A percentile compares a stretch with the other conserved stretches of the same genome.
Conservation (phyloP, 148 eudicot genomes). For the Camellia granthamiana region DNA sequence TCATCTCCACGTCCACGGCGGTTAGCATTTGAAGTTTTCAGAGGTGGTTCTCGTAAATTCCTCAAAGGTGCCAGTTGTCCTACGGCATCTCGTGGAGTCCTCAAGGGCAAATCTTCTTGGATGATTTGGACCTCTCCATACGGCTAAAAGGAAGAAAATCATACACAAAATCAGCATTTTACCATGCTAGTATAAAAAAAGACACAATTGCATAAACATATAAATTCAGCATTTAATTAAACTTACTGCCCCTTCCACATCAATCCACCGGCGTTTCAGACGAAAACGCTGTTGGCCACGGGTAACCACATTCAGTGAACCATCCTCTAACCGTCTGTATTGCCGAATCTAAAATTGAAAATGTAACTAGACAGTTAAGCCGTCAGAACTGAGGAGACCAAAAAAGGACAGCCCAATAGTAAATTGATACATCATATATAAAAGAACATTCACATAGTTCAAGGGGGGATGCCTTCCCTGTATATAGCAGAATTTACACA, state of each 20-base stretch:
- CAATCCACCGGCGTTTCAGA: constrained; percentile 76
- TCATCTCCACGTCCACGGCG: constrained; percentile 30
- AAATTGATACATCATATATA: background rate
- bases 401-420: background rate
- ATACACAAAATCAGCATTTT: background rate
- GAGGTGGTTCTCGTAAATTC: constrained; percentile 34
- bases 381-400: background rate
- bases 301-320: constrained; percentile 83
- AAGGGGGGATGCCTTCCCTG: background rate
- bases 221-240: constrained; percentile 16
- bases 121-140: constrained; percentile 85
- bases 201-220: constrained; percentile 11
- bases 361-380: constrained; percentile 10
- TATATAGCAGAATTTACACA: background rate
- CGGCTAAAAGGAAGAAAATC: constrained; percentile 38
- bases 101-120: constrained; percentile 74
- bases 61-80: constrained; percentile 61
- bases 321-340: constrained; percentile 80
- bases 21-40: constrained; percentile 29
- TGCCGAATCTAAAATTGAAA: constrained; percentile 65
- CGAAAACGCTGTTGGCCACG: constrained; percentile 92
- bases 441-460: background rate
- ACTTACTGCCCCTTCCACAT: constrained; percentile 82
- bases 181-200: background rate
- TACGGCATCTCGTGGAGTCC: constrained; percentile 87